Evolutionary conservation across 495 filamentous ascomycete genomes (phyloP).

Genomic region (Neurospora sp.): DNA sequence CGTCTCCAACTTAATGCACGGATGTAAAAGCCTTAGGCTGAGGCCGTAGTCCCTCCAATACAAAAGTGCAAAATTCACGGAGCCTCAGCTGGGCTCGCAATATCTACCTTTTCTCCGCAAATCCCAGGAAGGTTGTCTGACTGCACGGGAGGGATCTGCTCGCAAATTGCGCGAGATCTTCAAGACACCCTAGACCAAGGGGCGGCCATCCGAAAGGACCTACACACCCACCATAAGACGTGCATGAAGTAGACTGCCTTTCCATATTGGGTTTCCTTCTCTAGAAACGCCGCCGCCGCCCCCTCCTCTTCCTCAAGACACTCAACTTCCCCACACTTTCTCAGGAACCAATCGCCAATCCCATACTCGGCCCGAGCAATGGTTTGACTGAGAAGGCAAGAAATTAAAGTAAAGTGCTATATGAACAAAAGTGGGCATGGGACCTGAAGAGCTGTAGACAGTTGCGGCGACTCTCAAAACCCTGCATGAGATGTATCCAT

Average conservation of each 20-base stretch:
- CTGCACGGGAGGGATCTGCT: neutral
- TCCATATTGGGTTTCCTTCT: neutral
- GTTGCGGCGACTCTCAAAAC: neutral
- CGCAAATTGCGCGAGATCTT: neutral
- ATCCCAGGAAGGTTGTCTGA: neutral
- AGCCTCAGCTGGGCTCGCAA: neutral
- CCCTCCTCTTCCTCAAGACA: neutral
- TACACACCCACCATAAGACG: neutral
- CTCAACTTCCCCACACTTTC: conserved; percentile 22
- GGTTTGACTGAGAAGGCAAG: conserved; percentile 14
- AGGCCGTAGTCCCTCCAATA: neutral
- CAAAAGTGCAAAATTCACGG: neutral
- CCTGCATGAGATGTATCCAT: neutral
- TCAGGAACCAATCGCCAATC: conserved; percentile 14
- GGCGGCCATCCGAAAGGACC: neutral
- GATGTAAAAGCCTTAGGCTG: neutral
- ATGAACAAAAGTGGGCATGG: conserved; percentile 21
- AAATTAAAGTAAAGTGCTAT: conserved; percentile 25
- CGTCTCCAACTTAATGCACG: neutral
- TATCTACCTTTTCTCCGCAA: neutral
- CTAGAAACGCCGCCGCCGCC: neutral
- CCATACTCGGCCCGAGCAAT: conserved; percentile 13
- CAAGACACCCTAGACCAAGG: neutral
- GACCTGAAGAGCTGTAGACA: conserved; percentile 9
- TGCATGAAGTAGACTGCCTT: neutral